A percentile compares a stretch with the other conserved stretches of the same genome.
phyloP scores from a whole-genome alignment of 2,329 filamentous ascomycete genomes.

The Metarhizium anisopliae region DNA sequence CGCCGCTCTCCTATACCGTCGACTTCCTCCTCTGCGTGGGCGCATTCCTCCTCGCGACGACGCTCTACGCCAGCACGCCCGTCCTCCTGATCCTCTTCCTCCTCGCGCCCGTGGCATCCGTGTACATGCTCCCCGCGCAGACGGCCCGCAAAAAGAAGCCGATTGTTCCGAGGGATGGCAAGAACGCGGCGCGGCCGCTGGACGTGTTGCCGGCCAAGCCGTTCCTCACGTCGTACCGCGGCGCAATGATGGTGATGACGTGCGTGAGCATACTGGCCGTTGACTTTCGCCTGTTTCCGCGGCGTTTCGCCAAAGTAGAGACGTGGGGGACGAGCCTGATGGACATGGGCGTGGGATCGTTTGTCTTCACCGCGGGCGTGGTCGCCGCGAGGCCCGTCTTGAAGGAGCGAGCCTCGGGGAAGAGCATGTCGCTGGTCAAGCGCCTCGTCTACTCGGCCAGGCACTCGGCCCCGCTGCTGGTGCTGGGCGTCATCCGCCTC shows the following conservation, averaged over 20 bases:
- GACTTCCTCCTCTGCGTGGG: conserved; percentile 86
- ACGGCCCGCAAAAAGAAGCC: conserved; percentile 21
- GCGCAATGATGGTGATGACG: conserved; percentile 83
- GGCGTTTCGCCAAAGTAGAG: conserved; percentile 94
- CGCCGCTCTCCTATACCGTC: conserved; percentile 54
- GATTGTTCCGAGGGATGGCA: neutral
- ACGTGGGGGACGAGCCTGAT: conserved; percentile 99
- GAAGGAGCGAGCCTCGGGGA: conserved; percentile 52
- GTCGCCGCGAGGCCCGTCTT: conserved; percentile 79
- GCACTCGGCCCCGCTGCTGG: conserved; percentile 74
- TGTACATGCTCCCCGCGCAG: conserved; percentile 45
- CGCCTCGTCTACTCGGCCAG: conserved; percentile 61
- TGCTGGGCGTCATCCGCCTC: conserved; percentile 71
- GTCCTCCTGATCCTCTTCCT: conserved; percentile 68
- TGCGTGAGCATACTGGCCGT: conserved; percentile 92
- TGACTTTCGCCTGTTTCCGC: conserved; percentile 86
- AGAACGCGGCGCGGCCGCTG: conserved; percentile 10
- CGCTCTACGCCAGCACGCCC: conserved; percentile 70
- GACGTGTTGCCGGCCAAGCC: conserved; percentile 68
- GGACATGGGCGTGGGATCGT: conserved; percentile 95
- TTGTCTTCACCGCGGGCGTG: conserved; percentile 88
- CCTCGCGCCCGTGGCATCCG: conserved; percentile 57
- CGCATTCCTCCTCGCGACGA: conserved; percentile 74
- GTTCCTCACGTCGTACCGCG: conserved; percentile 86
- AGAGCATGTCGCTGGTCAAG: conserved; percentile 37